Conservation (phyloP, 1,284 basidiomycete species). For the Sporisorium iseilematis-ciliati region DNA sequence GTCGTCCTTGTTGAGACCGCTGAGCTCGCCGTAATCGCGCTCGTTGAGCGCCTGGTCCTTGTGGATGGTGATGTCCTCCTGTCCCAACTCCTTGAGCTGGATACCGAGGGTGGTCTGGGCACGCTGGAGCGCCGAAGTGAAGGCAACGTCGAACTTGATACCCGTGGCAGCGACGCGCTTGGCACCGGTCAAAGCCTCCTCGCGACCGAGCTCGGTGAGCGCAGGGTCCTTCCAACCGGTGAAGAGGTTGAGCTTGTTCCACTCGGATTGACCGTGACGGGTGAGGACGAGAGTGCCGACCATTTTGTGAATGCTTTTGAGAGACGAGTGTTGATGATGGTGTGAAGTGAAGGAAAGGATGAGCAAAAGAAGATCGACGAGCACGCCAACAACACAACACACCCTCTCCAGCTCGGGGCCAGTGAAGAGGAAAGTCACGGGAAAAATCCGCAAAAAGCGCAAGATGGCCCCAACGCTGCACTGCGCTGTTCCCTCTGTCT, state of each 20-base stretch:
- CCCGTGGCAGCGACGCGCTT: conserved; percentile 68
- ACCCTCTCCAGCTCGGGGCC: no score
- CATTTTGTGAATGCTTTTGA: conserved; percentile 22
- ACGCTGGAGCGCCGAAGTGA: conserved; percentile 71
- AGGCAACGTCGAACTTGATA: conserved; percentile 69
- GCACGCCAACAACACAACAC: no score
- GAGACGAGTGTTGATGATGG: not conserved
- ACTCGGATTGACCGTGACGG: conserved; percentile 70
- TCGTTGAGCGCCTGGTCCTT: conserved; percentile 72
- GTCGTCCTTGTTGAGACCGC: conserved; percentile 71
- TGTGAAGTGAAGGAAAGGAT: not conserved
- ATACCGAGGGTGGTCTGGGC: conserved; percentile 72
- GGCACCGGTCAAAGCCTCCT: conserved; percentile 68
- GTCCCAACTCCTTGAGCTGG: conserved; percentile 70
- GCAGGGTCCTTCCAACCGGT: conserved; percentile 70
- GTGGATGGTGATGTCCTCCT: conserved; percentile 67
- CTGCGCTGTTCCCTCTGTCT: no score
- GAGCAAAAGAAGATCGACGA: not conserved
- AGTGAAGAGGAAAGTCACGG: not conserved
- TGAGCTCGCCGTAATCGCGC: conserved; percentile 71
- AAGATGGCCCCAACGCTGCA: conserved; percentile 7
- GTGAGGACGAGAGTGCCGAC: conserved; percentile 68
- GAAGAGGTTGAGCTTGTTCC: conserved; percentile 70
- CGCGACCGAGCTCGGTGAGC: conserved; percentile 66
- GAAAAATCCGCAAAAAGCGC: not conserved